These are phyloP conservation scores for Ogataea kodamae DNA, from an alignment of 805 yeast species.

Conservation along the genomic window DNA sequence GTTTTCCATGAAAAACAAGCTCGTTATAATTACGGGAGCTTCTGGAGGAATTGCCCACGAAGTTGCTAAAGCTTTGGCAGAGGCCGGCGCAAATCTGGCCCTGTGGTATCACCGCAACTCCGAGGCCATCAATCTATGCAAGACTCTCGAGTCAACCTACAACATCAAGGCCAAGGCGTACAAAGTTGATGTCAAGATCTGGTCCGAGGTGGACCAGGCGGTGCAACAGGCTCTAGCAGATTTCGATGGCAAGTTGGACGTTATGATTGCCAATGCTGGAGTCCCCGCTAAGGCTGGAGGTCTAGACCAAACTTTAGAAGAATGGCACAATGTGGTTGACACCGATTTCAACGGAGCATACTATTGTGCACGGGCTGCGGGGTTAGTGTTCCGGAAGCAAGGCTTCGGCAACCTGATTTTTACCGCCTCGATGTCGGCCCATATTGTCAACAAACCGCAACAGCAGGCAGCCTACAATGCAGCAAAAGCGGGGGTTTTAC, in stretches of 20 bases:
- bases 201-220: conserved; percentile 30
- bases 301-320: conserved; percentile 27
- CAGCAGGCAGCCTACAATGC: conserved; percentile 45
- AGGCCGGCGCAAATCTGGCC: conserved; percentile 44
- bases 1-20: conserved; percentile 40
- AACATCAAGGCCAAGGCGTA: conserved; percentile 22
- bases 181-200: conserved; percentile 34
- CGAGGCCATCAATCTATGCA: conserved; percentile 9
- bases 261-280: conserved; percentile 44
- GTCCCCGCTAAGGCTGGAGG: conserved; percentile 33
- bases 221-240: conserved; percentile 29
- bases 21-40: conserved; percentile 50
- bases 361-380: conserved; percentile 46
- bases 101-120: conserved; percentile 34
- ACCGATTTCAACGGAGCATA: conserved; percentile 47
- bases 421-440: conserved; percentile 51
- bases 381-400: conserved; percentile 41
- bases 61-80: conserved; percentile 49
- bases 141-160: conserved; percentile 26
- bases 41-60: conserved; percentile 57
- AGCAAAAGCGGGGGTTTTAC: conserved; percentile 45
- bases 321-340: conserved; percentile 39
- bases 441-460: conserved; percentile 47
- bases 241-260: conserved; percentile 37
- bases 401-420: conserved; percentile 44